A percentile compares a stretch with the other conserved stretches of the same genome.
phyloP scores from a whole-genome alignment of 2,329 filamentous ascomycete genomes.

The Akanthomyces dipterigenus region DNA sequence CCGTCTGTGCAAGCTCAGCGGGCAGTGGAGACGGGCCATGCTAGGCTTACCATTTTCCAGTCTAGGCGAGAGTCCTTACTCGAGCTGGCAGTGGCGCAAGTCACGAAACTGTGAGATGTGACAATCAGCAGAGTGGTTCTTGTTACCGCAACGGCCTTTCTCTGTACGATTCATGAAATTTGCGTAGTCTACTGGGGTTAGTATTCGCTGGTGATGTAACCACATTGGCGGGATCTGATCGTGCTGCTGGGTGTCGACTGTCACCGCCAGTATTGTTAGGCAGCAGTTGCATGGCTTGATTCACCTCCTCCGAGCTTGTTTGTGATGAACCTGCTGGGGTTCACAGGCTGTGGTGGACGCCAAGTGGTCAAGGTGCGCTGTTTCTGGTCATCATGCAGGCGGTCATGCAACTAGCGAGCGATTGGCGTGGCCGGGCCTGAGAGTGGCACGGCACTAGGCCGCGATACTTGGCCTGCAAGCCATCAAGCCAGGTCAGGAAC shows the following conservation, averaged over 20 bases:
- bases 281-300: not conserved
- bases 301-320: not conserved
- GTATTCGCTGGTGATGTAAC: not conserved
- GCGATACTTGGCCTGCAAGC: not conserved
- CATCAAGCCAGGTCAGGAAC: constrained; percentile 4
- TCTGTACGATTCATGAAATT: not conserved
- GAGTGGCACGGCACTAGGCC: constrained; percentile 2
- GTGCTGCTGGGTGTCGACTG: not conserved
- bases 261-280: not conserved
- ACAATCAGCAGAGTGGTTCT: not conserved
- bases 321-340: not conserved
- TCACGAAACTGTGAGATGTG: not conserved
- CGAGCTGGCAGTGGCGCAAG: not conserved
- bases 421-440: not conserved
- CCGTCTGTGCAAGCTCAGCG: not conserved
- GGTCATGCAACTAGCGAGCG: not conserved
- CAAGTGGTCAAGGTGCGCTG: not conserved
- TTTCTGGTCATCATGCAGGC: constrained; percentile 1
- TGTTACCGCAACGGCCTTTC: not conserved
- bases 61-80: not conserved
- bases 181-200: no score
- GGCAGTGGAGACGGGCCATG: not conserved
- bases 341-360: not conserved
- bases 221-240: not conserved
- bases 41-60: not conserved